These are phyloP conservation scores for Phaeolepiota aurea DNA, from an alignment of 768 basidiomycete genomes.

Conservation along the genomic window DNA sequence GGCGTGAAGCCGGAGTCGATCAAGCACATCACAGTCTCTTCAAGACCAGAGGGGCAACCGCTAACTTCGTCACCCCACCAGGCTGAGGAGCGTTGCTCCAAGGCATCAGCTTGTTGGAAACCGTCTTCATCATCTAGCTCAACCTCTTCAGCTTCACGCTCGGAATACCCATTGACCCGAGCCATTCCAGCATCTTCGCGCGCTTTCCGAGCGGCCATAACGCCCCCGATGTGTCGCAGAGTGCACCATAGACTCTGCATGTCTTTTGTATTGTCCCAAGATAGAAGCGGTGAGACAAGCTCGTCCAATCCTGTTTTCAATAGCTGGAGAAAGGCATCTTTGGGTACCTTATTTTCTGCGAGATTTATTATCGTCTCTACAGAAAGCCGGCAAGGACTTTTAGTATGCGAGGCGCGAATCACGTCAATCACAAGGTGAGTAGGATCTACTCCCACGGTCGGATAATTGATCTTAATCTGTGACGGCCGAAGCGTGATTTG, in stretches of 20 bases:
- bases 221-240: constrained; percentile 30
- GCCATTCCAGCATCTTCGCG: constrained; percentile 29
- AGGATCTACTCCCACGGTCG: constrained; percentile 20
- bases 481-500: constrained; percentile 28
- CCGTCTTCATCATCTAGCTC: constrained; percentile 28
- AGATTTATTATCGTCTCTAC: constrained; percentile 55
- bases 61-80: constrained; percentile 67
- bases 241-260: constrained; percentile 33
- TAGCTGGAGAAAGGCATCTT: constrained; percentile 30
- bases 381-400: constrained; percentile 39
- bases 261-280: constrained; percentile 35
- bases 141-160: constrained; percentile 27
- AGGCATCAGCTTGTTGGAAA: constrained; percentile 18
- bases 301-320: constrained; percentile 24
- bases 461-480: constrained; percentile 39
- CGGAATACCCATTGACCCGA: constrained; percentile 34
- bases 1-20: constrained; percentile 57
- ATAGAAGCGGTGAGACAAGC: constrained; percentile 28
- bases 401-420: constrained; percentile 40
- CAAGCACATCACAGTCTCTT: constrained; percentile 52
- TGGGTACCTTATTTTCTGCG: constrained; percentile 49
- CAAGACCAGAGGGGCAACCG: constrained; percentile 52
- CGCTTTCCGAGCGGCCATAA: constrained; percentile 29
- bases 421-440: constrained; percentile 43
- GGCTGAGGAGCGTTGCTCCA: constrained; percentile 38